These are phyloP conservation scores for Boechera divaricarpa DNA, from an alignment of 345 rosid species.

Conservation along the genomic window DNA sequence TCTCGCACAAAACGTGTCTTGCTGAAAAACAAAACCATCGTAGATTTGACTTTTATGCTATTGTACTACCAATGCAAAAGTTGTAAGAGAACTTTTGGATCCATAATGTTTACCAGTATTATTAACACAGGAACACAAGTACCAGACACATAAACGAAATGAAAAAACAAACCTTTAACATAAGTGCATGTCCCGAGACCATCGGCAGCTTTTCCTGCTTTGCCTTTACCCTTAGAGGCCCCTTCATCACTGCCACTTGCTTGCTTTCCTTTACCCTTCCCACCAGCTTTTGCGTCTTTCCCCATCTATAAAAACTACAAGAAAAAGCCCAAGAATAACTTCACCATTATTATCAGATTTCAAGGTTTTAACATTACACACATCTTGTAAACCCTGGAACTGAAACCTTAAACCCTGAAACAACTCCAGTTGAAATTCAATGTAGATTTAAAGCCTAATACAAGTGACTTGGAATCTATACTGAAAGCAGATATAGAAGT, in stretches of 20 bases:
- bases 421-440: not conserved
- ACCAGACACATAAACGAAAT: not conserved
- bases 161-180: conserved; percentile 72
- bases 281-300: conserved; percentile 69
- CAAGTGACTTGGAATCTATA: conserved; percentile 21
- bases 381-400: conserved; percentile 11
- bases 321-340: conserved; percentile 1
- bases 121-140: not conserved
- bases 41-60: not conserved
- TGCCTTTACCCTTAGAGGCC: conserved; percentile 91
- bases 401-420: conserved; percentile 33
- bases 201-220: conserved; percentile 79
- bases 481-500: conserved; percentile 9
- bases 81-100: not conserved
- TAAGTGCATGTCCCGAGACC: conserved; percentile 98
- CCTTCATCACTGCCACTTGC: conserved; percentile 72
- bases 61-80: not conserved
- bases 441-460: not conserved
- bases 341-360: not conserved
- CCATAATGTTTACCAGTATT: not conserved
- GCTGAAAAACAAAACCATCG: conserved; percentile 52
- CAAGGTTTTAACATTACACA: conserved; percentile 8
- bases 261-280: conserved; percentile 92
- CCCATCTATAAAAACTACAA: conserved; percentile 53
- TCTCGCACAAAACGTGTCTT: conserved; percentile 89